Evolutionary conservation across 2,329 filamentous ascomycete species (phyloP).

Genomic region (Sporothrix mexicana): DNA sequence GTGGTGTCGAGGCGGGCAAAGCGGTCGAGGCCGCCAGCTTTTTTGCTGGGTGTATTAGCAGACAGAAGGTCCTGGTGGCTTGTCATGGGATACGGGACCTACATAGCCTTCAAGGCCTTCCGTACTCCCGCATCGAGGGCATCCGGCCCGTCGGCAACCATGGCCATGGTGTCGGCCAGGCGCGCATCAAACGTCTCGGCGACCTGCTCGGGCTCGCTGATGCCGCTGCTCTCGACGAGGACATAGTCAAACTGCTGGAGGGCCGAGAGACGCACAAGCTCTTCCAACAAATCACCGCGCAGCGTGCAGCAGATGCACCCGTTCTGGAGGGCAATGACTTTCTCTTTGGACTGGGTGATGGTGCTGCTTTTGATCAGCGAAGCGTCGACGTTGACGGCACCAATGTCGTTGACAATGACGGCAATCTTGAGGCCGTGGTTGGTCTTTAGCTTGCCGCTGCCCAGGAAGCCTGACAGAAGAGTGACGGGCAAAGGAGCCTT

Average conservation of each 20-base stretch:
- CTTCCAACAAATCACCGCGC: constrained; percentile 71
- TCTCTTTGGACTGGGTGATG: constrained; percentile 65
- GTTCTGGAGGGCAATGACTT: constrained; percentile 71
- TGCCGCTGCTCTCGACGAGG: constrained; percentile 73
- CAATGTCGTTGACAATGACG: constrained; percentile 76
- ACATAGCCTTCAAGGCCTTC: constrained; percentile 45
- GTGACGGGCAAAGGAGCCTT: constrained; percentile 13
- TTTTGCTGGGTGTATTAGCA: constrained; percentile 25
- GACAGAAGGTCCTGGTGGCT: not conserved
- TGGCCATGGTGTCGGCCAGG: constrained; percentile 55
- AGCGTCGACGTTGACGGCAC: constrained; percentile 70
- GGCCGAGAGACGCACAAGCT: constrained; percentile 68
- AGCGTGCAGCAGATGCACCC: constrained; percentile 80
- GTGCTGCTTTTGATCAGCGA: constrained; percentile 63
- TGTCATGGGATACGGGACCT: constrained; percentile 32
- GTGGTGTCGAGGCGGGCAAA: constrained; percentile 72
- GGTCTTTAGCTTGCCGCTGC: constrained; percentile 70
- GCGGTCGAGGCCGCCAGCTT: constrained; percentile 67
- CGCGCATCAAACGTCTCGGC: constrained; percentile 72
- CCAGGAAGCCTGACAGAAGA: constrained; percentile 41
- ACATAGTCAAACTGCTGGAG: constrained; percentile 72
- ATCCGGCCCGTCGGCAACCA: constrained; percentile 43
- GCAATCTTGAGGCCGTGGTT: constrained; percentile 72
- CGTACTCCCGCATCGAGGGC: constrained; percentile 36
- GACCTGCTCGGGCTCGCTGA: constrained; percentile 75